Evolutionary conservation across 768 basidiomycete species (phyloP).

Genomic region (Paxillus rubicundulus): DNA sequence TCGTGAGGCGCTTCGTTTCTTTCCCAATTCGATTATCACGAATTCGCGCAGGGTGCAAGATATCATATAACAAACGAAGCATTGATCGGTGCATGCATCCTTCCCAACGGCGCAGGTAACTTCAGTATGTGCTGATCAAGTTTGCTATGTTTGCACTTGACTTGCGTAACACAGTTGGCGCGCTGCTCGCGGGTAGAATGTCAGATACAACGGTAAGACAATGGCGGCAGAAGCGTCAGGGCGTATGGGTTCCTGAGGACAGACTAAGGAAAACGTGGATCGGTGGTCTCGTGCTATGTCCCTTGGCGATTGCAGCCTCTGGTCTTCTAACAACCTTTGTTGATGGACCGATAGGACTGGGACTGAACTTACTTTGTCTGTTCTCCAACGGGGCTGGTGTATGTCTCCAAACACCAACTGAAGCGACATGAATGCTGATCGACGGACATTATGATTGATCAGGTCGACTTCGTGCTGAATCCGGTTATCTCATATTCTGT

Average conservation of each 20-base stretch:
- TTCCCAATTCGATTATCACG: too few relatives aligned
- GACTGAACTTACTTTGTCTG: constrained; percentile 47
- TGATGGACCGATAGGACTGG: constrained; percentile 44
- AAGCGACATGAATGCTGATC: not conserved
- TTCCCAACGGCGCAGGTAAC: constrained; percentile 59
- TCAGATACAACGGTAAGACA: constrained; percentile 50
- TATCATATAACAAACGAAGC: constrained; percentile 58
- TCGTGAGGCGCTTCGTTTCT: constrained; percentile 38
- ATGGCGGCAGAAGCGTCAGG: constrained; percentile 46
- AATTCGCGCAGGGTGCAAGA: constrained; percentile 41
- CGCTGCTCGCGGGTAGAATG: constrained; percentile 51
- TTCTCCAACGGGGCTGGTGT: constrained; percentile 65
- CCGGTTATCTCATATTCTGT: constrained; percentile 56
- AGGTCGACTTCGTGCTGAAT: constrained; percentile 56
- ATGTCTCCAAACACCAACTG: constrained; percentile 11
- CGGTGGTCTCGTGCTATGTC: constrained; percentile 44
- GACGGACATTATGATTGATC: not conserved
- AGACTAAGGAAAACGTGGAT: constrained; percentile 48
- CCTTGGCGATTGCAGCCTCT: constrained; percentile 43
- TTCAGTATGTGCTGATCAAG: constrained; percentile 40
- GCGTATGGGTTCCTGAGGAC: constrained; percentile 61
- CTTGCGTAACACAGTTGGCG: constrained; percentile 42
- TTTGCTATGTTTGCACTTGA: not conserved
- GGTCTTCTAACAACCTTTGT: constrained; percentile 49
- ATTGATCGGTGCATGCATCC: constrained; percentile 56